Percentiles rank a stretch among this genome's conserved stretches.
These are phyloP conservation scores for Neurospora sp. DNA, from an alignment of 495 filamentous ascomycete species.

Conservation along the genomic window DNA sequence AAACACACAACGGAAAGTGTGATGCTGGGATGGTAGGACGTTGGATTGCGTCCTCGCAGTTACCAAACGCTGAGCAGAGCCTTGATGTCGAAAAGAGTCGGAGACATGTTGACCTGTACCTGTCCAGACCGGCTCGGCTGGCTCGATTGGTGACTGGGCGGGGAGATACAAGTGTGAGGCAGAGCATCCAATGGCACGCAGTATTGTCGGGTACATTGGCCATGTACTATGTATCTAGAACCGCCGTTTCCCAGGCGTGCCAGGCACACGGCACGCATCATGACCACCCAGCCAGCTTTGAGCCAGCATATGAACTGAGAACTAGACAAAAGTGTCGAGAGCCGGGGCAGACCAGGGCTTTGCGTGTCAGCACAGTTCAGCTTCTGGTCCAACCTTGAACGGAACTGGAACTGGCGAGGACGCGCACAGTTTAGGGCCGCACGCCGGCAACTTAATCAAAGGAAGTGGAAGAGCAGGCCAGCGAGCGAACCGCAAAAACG, in stretches of 20 bases:
- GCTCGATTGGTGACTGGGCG: background rate
- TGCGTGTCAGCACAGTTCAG: background rate
- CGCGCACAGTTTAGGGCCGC: background rate
- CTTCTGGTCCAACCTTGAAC: background rate
- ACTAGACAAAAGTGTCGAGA: background rate
- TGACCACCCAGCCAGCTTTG: background rate
- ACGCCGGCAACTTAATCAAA: background rate
- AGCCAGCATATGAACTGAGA: background rate
- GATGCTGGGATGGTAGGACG: constrained; percentile 6
- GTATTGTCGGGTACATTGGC: background rate
- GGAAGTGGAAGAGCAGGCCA: background rate
- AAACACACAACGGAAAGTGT: constrained; percentile 1
- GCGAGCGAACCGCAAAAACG: background rate
- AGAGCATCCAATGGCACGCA: background rate
- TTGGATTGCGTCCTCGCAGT: background rate
- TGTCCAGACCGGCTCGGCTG: background rate
- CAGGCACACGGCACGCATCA: background rate
- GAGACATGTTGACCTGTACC: background rate
- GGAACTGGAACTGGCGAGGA: background rate
- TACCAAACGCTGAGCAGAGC: background rate
- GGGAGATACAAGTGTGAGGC: background rate
- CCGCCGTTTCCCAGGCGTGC: background rate
- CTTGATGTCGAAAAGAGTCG: background rate
- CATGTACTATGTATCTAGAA: background rate
- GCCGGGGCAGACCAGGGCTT: background rate